Percentiles rank a stretch among this genome's conserved stretches.
Evolutionary conservation across 2,329 filamentous ascomycete genomes (phyloP).

Genomic region (Pyrenophora tritici-repentis): DNA sequence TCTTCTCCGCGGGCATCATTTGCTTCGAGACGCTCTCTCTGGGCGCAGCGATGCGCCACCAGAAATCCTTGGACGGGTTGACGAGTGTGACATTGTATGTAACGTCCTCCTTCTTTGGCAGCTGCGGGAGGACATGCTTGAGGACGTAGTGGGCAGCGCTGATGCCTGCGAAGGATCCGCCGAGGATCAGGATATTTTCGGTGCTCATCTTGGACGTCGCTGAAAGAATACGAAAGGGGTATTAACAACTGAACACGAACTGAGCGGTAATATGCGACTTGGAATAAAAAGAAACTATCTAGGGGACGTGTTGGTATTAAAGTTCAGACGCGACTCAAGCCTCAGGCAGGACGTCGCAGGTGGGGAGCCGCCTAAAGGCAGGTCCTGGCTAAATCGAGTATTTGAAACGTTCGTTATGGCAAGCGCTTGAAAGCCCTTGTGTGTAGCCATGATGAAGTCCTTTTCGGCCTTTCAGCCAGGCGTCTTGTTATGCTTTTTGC

Average conservation of each 20-base stretch:
- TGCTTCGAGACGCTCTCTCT: conserved; percentile 58
- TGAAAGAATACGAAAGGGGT: conserved; percentile 6
- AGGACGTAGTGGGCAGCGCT: conserved; percentile 45
- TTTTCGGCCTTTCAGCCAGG: neutral
- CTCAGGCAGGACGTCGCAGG: conserved; percentile 13
- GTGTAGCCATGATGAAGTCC: conserved; percentile 2
- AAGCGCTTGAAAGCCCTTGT: conserved; percentile 1
- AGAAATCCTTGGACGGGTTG: conserved; percentile 60
- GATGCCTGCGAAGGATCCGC: conserved; percentile 45
- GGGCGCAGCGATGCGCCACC: conserved; percentile 60
- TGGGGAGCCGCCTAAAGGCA: conserved; percentile 22
- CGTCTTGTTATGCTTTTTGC: conserved; percentile 2
- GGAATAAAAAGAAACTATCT: conserved; percentile 9
- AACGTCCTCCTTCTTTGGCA: conserved; percentile 40
- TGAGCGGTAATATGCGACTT: conserved; percentile 8
- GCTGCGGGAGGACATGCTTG: conserved; percentile 41
- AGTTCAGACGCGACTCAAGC: conserved; percentile 15
- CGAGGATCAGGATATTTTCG: conserved; percentile 45
- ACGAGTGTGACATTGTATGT: conserved; percentile 61
- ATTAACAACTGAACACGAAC: conserved; percentile 7
- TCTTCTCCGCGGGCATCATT: conserved; percentile 55
- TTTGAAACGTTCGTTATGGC: neutral
- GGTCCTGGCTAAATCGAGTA: conserved; percentile 8
- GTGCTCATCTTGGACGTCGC: conserved; percentile 32
- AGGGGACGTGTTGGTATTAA: conserved; percentile 17